These are phyloP conservation scores for Tetrahymena elliotti DNA, from an alignment of 73 alveolate species.

Conservation along the genomic window DNA sequence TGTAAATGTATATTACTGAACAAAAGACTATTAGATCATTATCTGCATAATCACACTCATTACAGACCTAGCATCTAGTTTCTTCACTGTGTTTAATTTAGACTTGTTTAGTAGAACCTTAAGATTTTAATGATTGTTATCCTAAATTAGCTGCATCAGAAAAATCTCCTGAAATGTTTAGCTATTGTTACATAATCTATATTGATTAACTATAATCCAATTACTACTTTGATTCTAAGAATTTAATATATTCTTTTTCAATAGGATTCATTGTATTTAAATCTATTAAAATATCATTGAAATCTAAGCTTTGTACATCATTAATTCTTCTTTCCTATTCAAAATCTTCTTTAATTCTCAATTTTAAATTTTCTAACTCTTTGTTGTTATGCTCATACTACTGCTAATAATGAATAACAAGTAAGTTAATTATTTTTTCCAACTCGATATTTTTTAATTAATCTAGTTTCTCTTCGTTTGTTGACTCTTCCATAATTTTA, in stretches of 20 bases:
- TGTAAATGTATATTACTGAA: background rate
- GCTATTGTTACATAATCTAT: background rate
- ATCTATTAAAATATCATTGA: background rate
- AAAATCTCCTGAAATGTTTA: background rate
- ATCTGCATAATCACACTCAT: slow-evolving; percentile 45
- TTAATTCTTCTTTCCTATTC: background rate
- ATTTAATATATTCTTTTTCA: background rate
- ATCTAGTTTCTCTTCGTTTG: background rate
- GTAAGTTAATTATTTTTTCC: background rate
- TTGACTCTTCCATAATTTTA: background rate
- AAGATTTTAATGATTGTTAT: background rate
- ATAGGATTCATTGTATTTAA: background rate
- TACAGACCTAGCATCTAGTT: slow-evolving; percentile 39
- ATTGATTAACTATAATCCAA: background rate
- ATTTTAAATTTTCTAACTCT: background rate
- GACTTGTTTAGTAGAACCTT: background rate
- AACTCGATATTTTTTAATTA: background rate
- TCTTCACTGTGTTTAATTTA: slow-evolving; percentile 11
- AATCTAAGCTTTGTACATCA: background rate
- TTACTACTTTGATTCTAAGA: background rate
- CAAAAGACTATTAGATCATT: slow-evolving; percentile 47
- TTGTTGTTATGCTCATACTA: background rate
- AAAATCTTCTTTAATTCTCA: background rate
- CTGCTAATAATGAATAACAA: background rate
- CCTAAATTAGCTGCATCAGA: background rate